Evolutionary conservation across 345 rosid genomes (phyloP).

Genomic region (Euphorbia pulcherrima): DNA sequence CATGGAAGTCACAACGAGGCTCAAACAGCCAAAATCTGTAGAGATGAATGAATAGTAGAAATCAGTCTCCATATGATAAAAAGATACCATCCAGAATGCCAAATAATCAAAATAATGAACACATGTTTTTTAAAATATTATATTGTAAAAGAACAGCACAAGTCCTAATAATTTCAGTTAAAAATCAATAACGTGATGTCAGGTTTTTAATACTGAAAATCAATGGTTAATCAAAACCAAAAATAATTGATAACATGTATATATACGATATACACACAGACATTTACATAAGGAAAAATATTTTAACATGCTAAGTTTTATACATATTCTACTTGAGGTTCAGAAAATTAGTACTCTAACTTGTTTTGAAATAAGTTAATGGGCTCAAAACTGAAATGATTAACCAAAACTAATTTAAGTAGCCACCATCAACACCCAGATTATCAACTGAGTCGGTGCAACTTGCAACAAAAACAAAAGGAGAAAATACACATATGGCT

Average conservation of each 20-base stretch:
- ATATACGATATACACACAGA: not conserved
- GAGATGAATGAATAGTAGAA: slow-evolving; percentile 15
- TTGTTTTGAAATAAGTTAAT: not conserved
- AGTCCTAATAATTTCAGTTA: not conserved
- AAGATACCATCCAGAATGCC: not conserved
- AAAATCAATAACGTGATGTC: not conserved
- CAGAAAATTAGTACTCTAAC: not conserved
- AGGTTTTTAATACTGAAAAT: not conserved
- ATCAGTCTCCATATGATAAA: not conserved
- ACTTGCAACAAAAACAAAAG: not conserved
- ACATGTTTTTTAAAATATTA: not conserved
- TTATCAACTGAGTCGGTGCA: not conserved
- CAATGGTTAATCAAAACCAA: not conserved
- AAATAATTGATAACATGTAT: no score
- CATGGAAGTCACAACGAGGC: slow-evolving; percentile 86
- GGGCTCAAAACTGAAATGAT: not conserved
- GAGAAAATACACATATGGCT: not conserved
- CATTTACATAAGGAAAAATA: not conserved
- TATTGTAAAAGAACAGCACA: no score
- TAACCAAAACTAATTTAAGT: not conserved
- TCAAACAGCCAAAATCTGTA: slow-evolving; percentile 94
- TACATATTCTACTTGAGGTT: not conserved
- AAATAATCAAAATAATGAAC: not conserved
- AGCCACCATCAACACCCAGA: not conserved
- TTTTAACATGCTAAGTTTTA: not conserved